Percentiles rank a stretch among this genome's conserved stretches.
Conservation (phyloP, 352 stramenopile species). For the Globisporangium iwayamae region DNA sequence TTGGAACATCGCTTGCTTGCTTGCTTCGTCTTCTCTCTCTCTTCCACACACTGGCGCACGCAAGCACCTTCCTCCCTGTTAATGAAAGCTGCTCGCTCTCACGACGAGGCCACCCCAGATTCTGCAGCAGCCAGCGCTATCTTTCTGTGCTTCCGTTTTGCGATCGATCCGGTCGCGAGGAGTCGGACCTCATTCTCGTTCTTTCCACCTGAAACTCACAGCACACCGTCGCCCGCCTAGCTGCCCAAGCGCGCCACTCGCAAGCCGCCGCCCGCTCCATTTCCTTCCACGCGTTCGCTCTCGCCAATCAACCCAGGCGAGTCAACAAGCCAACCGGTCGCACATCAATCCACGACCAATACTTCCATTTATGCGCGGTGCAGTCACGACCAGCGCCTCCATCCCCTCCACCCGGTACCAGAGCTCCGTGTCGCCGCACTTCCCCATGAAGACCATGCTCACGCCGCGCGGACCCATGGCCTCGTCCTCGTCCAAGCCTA, state of each 20-base stretch:
- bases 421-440: conserved; percentile 18
- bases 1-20: not conserved
- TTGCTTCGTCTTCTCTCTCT: too few relatives aligned
- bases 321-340: not conserved
- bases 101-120: not conserved
- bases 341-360: not conserved
- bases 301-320: not conserved
- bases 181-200: conserved; percentile 19
- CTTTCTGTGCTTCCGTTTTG: conserved; percentile 4
- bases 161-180: conserved; percentile 10
- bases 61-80: too few relatives aligned
- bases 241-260: not conserved
- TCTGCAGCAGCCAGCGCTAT: not conserved
- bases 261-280: not conserved
- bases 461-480: conserved; percentile 10
- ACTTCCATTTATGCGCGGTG: conserved; percentile 13
- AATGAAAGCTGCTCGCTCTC: not conserved
- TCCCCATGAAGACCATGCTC: conserved; percentile 22
- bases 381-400: not conserved
- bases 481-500: not conserved
- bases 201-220: conserved; percentile 18
- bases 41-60: too few relatives aligned
- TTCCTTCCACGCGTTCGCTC: conserved; percentile 6
- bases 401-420: conserved; percentile 8
- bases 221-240: not conserved